Base-by-base conservation (phyloP, 108 stramenopile genomes). In the Skeletonema grethae region DNA sequence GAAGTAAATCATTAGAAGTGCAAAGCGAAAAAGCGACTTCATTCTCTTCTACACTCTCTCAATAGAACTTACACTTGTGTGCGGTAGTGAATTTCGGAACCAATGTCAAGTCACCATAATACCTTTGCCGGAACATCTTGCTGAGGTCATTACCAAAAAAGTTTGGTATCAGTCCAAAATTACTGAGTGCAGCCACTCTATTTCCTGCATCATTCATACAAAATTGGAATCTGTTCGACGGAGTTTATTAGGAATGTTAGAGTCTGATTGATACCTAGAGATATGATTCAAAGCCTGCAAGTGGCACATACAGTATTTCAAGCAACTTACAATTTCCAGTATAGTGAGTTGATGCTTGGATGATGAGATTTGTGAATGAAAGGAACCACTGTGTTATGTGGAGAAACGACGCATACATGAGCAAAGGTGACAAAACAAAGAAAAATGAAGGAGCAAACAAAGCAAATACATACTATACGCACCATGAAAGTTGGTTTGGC, bases 41-140 rank as follows among this genome's bases (percentile, higher is more conserved):
- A n/a, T 43, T n/a, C 41, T 43, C 13, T 1, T 13, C n/a, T 0
- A 9, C 3, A 4, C 41, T 43, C 15, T 43, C 15, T 43, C 41
- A n/a, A 4, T 9, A 43, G 15, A 53, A 53, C 50, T 53, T 53
- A 53, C 50, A 53, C 50, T 53, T 53, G 50, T 53, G 50, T 22
- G 50, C 84, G 2, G 90, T 87, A 9, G 94, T 92, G 56, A 95
- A 95, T 15, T 88, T 79, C 30, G 93, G 93, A 22, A 94, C 90
- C 12, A 94, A 67, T 15, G 96, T 95, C 65, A 79, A 58, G 68
- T 95, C 82, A 24, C 96, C 97, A 57, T 95, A 90, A 72, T 97
- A 97, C 61, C 92, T 97, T 59, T 97, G 97, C 69, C 90, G 89
- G 81, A 97, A 97, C 34, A 97, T 85, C 72, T 95, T 95, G 22